A percentile compares a stretch with the other conserved stretches of the same genome.
Conservation (phyloP, 140 eudicot species). For the Bidens hawaiensis region DNA sequence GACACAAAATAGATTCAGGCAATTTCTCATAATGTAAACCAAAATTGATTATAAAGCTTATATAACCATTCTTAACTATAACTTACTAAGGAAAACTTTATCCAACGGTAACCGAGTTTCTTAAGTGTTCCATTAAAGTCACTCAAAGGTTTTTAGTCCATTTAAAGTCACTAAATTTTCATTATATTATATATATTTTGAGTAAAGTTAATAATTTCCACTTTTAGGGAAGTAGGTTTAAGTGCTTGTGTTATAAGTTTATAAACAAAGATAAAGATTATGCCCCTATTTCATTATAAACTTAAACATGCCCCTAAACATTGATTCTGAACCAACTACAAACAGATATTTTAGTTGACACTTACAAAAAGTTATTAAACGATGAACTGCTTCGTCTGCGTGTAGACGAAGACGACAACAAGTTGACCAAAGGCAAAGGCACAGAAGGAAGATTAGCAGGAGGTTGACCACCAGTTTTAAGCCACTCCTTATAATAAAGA, state of each 20-base stretch:
- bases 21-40: no score
- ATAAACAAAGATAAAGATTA: background rate
- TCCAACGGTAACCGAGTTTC: no score
- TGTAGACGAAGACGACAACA: conserved; percentile 22
- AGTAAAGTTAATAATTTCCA: no score
- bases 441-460: conserved; percentile 64
- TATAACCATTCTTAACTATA: no score
- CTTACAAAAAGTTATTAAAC: conserved; percentile 52
- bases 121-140: no score
- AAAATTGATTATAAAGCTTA: no score
- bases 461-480: conserved; percentile 58
- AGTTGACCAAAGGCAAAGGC: conserved; percentile 55
- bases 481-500: conserved; percentile 72
- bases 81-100: no score
- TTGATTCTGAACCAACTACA: background rate
- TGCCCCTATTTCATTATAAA: background rate
- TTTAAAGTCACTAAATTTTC: no score
- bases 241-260: background rate
- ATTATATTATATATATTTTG: no score
- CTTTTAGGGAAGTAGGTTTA: no score
- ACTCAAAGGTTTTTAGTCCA: no score
- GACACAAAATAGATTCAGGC: background rate
- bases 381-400: conserved; percentile 41
- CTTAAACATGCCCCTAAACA: background rate
- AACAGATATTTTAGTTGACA: background rate